These are phyloP conservation scores for Wickerhamomyces rabaulensis DNA, from an alignment of 805 yeast genomes.

Conservation along the genomic window DNA sequence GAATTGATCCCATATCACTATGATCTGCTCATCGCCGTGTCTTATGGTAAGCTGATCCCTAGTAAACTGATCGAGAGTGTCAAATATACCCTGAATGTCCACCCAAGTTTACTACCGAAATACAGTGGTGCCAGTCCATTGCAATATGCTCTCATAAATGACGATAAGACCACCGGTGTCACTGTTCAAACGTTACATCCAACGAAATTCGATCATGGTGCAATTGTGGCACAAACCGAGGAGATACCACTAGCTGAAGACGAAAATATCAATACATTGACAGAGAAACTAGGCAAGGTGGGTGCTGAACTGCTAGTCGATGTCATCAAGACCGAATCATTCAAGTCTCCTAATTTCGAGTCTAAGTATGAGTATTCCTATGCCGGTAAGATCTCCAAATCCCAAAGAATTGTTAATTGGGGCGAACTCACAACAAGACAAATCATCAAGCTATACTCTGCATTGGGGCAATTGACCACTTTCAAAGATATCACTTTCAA, in stretches of 20 bases:
- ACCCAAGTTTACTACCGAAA: constrained; percentile 82
- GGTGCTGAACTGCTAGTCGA: constrained; percentile 59
- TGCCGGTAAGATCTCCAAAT: constrained; percentile 51
- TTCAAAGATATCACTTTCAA: constrained; percentile 34
- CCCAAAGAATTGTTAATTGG: constrained; percentile 47
- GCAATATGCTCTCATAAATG: constrained; percentile 68
- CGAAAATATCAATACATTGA: constrained; percentile 44
- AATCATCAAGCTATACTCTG: constrained; percentile 39
- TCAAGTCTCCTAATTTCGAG: constrained; percentile 12
- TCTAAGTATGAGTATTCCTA: constrained; percentile 37
- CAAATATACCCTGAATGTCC: constrained; percentile 74
- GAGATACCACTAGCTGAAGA: constrained; percentile 33
- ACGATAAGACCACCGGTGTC: constrained; percentile 67
- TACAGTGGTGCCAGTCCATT: constrained; percentile 89
- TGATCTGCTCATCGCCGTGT: constrained; percentile 82
- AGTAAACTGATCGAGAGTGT: constrained; percentile 41
- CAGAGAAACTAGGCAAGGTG: constrained; percentile 43
- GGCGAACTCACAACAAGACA: constrained; percentile 24
- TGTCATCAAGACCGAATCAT: constrained; percentile 34
- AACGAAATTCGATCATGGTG: constrained; percentile 75
- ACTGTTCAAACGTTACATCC: constrained; percentile 91
- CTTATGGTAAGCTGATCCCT: constrained; percentile 84
- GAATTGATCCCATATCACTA: constrained; percentile 28
- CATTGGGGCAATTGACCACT: constrained; percentile 54
- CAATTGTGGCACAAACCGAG: constrained; percentile 53